Conservation (phyloP, 768 basidiomycete species). For the Trametes coccinea region DNA sequence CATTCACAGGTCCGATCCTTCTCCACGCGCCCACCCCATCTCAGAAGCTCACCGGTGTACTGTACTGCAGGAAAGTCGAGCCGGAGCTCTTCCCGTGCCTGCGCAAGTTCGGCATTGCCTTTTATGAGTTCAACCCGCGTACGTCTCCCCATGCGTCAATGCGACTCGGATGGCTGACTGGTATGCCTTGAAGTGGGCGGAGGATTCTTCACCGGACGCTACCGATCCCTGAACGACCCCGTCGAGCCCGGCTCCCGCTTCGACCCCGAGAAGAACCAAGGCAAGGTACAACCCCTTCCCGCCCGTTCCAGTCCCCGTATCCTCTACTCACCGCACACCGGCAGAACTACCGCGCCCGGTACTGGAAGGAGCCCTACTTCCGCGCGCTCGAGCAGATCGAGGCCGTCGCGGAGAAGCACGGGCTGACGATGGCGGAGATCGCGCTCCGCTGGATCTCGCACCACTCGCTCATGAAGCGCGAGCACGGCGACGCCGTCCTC, state of each 20-base stretch:
- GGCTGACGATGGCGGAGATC: slow-evolving; percentile 43
- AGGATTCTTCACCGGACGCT: slow-evolving; percentile 44
- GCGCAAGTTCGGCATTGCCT: slow-evolving; percentile 42
- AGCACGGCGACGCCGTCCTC: slow-evolving; percentile 51
- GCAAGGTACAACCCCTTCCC: slow-evolving; percentile 38
- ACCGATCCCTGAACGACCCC: slow-evolving; percentile 37
- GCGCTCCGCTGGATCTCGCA: slow-evolving; percentile 50
- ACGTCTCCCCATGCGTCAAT: not conserved
- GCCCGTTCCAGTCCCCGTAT: not conserved
- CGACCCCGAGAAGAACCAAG: slow-evolving; percentile 47
- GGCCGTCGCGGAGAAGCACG: slow-evolving; percentile 40
- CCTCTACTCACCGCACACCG: not conserved
- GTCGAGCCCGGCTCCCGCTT: slow-evolving; percentile 59
- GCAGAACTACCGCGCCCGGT: slow-evolving; percentile 32
- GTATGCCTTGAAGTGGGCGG: slow-evolving; percentile 33
- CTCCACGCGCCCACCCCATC: too few species aligned
- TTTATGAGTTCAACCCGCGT: slow-evolving; percentile 46
- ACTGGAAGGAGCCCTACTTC: slow-evolving; percentile 60
- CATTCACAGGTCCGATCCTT: slow-evolving; percentile 32
- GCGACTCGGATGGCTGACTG: not conserved
- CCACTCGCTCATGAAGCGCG: slow-evolving; percentile 48
- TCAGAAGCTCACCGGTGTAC: not conserved
- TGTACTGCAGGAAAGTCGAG: slow-evolving; percentile 30
- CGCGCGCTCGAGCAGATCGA: slow-evolving; percentile 47
- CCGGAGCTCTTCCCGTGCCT: slow-evolving; percentile 45